Percentiles rank a stretch among this genome's conserved stretches.
Evolutionary conservation across 768 basidiomycete genomes (phyloP).

Genomic region (Lactarius tabidus): DNA sequence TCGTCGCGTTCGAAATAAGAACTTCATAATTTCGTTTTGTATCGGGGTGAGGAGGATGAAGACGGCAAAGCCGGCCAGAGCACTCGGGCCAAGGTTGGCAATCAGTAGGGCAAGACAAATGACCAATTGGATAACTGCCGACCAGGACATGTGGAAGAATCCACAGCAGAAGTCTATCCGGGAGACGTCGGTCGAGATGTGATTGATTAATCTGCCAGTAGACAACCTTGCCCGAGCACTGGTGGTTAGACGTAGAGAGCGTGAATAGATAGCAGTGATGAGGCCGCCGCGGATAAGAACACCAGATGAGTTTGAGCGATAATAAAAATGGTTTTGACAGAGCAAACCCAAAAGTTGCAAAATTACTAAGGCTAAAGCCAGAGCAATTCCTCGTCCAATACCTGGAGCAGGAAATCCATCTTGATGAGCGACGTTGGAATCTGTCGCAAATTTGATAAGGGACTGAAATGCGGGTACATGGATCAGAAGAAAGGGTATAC

Average conservation of each 20-base stretch:
- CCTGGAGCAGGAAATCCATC: constrained; percentile 34
- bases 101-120: constrained; percentile 75
- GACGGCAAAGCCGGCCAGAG: constrained; percentile 53
- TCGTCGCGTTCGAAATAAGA: constrained; percentile 60
- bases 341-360: constrained; percentile 67
- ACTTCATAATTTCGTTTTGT: constrained; percentile 71
- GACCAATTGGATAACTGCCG: constrained; percentile 69
- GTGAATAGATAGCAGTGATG: constrained; percentile 82
- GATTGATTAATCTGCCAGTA: constrained; percentile 88
- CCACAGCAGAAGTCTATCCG: constrained; percentile 85
- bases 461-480: constrained; percentile 36
- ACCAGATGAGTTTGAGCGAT: constrained; percentile 66
- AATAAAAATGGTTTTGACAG: constrained; percentile 80
- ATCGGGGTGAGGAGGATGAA: constrained; percentile 70
- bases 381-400: constrained; percentile 64
- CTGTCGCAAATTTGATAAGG: constrained; percentile 64
- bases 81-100: constrained; percentile 61
- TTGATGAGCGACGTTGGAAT: constrained; percentile 46
- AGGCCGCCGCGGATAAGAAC: constrained; percentile 80
- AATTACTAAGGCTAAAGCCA: constrained; percentile 62
- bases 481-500: background rate
- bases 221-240: constrained; percentile 75
- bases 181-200: constrained; percentile 89
- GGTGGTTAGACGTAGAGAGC: constrained; percentile 70
- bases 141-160: constrained; percentile 79